Conservation (phyloP, 139 green algal genomes). For the Protoeuglena noctilucae region DNA sequence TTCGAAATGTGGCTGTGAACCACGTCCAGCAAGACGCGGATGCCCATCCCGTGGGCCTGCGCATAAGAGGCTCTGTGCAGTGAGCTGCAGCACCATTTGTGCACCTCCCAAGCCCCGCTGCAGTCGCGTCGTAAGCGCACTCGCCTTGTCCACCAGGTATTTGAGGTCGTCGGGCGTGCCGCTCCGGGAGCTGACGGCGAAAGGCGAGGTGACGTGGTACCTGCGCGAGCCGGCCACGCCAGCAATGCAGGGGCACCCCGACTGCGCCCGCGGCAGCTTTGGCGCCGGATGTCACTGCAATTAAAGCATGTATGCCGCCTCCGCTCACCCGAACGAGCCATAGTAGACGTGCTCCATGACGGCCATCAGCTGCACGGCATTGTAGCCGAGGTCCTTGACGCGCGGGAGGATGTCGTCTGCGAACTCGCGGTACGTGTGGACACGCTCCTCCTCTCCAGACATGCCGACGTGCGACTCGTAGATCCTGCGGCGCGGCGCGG, state of each 20-base stretch:
- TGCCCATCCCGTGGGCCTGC: constrained; percentile 67
- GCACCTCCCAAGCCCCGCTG: background rate
- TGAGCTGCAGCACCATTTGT: background rate
- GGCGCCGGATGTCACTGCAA: too few species aligned
- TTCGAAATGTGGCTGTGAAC: constrained; percentile 77
- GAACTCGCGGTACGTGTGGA: constrained; percentile 74
- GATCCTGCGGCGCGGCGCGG: constrained; percentile 51
- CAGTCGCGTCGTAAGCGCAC: background rate
- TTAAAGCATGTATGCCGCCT: too few species aligned
- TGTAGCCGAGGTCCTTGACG: constrained; percentile 70
- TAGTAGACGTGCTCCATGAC: constrained; percentile 91
- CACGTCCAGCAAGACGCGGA: constrained; percentile 81
- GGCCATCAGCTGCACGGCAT: constrained; percentile 77
- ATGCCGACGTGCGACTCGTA: constrained; percentile 98
- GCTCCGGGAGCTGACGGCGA: constrained; percentile 51
- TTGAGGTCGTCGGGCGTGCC: constrained; percentile 85
- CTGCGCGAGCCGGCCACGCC: too few species aligned
- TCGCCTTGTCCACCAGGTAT: constrained; percentile 20
- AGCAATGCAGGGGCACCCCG: too few species aligned
- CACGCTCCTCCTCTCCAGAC: constrained; percentile 45
- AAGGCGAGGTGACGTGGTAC: constrained; percentile 89
- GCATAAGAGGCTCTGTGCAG: background rate
- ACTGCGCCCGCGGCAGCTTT: too few species aligned
- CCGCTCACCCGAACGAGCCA: constrained; percentile 77
- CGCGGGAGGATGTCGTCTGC: constrained; percentile 65